Conservation (phyloP, 139 green algal species). For the Tetradesmus obliquus region DNA sequence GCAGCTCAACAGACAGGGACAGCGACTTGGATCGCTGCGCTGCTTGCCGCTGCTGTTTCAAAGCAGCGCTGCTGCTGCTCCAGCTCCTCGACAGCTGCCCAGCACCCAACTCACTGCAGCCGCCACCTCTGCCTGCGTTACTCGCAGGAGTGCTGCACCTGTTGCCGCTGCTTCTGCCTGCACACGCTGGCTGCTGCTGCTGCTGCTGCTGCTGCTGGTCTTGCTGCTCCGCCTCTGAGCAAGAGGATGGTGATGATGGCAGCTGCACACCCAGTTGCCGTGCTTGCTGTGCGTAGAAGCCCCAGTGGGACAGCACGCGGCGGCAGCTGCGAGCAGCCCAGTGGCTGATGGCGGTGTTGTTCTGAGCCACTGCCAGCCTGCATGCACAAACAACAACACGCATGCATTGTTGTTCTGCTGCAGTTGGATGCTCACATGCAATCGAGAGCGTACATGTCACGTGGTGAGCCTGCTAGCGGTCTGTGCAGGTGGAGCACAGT, state of each 20-base stretch:
- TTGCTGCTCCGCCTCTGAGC: background rate
- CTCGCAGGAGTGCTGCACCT: background rate
- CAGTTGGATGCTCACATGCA: background rate
- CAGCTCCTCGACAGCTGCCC: background rate
- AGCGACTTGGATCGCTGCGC: background rate
- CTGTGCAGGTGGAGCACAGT: background rate
- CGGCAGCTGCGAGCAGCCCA: background rate
- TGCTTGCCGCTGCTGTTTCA: background rate
- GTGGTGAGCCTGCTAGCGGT: background rate
- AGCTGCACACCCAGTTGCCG: constrained; percentile 6
- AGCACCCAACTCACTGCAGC: background rate
- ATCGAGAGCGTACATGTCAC: background rate
- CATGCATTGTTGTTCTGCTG: background rate
- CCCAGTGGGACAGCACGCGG: constrained; percentile 9
- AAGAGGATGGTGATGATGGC: constrained; percentile 20
- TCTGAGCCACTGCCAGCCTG: background rate
- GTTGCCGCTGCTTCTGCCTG: background rate
- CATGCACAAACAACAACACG: background rate
- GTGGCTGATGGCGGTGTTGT: background rate
- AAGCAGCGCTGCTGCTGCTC: background rate
- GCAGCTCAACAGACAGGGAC: background rate
- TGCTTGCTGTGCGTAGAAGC: background rate
- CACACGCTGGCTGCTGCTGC: background rate
- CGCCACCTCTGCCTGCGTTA: background rate
- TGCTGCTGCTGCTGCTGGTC: constrained; percentile 6